Percentiles rank a stretch among this genome's conserved stretches.
phyloP scores from a whole-genome alignment of 352 stramenopile species.

The Pythium guiyangense region DNA sequence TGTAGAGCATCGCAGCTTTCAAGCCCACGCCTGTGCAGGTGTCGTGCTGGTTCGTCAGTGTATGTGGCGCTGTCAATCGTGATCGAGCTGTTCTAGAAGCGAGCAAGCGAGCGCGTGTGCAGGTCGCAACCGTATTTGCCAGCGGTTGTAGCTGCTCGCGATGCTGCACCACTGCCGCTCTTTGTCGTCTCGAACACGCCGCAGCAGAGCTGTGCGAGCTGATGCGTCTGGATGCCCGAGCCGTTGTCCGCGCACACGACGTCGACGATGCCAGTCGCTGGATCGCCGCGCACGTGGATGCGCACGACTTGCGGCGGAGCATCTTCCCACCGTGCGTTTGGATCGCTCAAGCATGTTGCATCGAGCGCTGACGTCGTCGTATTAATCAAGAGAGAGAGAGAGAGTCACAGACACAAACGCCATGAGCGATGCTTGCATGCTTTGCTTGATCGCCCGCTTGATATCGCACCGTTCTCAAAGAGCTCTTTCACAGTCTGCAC shows the following conservation, averaged over 20 bases:
- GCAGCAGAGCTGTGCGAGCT: constrained; percentile 63
- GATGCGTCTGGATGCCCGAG: constrained; percentile 59
- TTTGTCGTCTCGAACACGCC: constrained; percentile 74
- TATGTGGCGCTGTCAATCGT: no score
- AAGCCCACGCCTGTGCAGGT: constrained; percentile 51
- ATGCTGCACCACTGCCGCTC: constrained; percentile 11
- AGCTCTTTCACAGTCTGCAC: constrained; percentile 78
- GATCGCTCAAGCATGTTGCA: constrained; percentile 28
- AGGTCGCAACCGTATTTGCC: constrained; percentile 53
- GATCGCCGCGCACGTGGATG: constrained; percentile 30
- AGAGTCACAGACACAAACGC: neutral
- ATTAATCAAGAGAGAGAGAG: neutral
- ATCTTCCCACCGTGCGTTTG: constrained; percentile 14
- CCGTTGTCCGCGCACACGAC: constrained; percentile 77
- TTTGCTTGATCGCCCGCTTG: no score
- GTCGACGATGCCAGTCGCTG: constrained; percentile 32
- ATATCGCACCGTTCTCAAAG: constrained; percentile 86
- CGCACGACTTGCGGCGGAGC: constrained; percentile 37
- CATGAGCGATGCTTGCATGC: no score
- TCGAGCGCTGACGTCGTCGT: constrained; percentile 47
- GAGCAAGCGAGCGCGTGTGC: neutral
- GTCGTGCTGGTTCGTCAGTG: no score
- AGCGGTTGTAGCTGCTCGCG: constrained; percentile 15
- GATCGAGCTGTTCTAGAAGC: neutral
- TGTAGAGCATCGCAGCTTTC: constrained; percentile 76